These are phyloP conservation scores for Forsythia viridissima DNA, from an alignment of 257 asterid genomes.

Conservation along the genomic window DNA sequence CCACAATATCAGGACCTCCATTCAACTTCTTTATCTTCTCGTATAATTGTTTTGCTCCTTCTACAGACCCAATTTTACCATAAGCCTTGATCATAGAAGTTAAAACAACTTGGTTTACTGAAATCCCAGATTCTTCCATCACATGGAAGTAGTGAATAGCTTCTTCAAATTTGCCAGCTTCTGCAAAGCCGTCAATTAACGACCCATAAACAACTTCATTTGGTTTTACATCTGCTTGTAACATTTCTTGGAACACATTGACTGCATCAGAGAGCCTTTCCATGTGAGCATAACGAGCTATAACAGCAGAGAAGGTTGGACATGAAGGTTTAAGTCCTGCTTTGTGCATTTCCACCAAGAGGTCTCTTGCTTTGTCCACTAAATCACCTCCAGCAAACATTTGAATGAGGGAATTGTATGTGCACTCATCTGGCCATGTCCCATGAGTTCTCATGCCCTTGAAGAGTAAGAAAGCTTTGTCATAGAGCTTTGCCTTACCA, in stretches of 20 bases:
- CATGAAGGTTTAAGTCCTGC: conserved; percentile 66
- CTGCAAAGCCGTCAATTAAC: conserved; percentile 73
- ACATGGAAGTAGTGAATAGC: conserved; percentile 54
- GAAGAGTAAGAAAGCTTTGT: conserved; percentile 71
- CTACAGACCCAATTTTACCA: conserved; percentile 66
- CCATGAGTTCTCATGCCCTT: conserved; percentile 87
- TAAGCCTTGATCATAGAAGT: conserved; percentile 91
- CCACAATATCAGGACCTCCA: conserved; percentile 82
- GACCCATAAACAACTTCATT: conserved; percentile 80
- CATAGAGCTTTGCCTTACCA: conserved; percentile 68
- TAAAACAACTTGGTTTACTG: conserved; percentile 62
- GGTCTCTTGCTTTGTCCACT: conserved; percentile 59
- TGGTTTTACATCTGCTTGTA: conserved; percentile 54
- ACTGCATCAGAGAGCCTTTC: conserved; percentile 61
- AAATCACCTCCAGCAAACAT: conserved; percentile 73
- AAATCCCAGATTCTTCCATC: conserved; percentile 69
- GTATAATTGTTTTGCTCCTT: conserved; percentile 69
- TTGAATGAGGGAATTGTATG: conserved; percentile 83
- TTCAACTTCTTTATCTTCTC: conserved; percentile 63
- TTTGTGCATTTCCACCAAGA: conserved; percentile 68
- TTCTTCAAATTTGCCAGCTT: conserved; percentile 75
- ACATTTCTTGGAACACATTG: conserved; percentile 65
- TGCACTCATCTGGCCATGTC: conserved; percentile 90
- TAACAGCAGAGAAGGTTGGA: conserved; percentile 65
- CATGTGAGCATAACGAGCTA: conserved; percentile 55